Conservation (phyloP, 768 basidiomycete genomes). For the Termitomyces sp. region DNA sequence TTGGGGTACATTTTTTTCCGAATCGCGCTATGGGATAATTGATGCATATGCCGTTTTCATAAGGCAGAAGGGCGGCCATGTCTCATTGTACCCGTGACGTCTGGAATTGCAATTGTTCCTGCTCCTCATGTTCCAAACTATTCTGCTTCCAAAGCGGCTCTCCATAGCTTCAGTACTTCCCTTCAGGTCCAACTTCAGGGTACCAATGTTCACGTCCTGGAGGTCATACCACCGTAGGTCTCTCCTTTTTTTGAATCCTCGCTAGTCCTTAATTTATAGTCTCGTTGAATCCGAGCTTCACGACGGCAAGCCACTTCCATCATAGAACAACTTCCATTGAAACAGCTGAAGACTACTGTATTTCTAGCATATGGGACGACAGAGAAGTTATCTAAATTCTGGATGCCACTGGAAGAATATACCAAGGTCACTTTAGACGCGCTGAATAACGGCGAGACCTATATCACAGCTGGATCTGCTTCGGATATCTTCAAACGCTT, state of each 20-base stretch:
- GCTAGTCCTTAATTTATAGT: constrained; percentile 19
- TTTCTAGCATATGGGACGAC: constrained; percentile 45
- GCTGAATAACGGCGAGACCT: constrained; percentile 20
- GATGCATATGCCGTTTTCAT: not conserved
- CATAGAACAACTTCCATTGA: not conserved
- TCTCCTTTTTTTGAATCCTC: not conserved
- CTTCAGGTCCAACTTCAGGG: constrained; percentile 39
- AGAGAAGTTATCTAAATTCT: constrained; percentile 39
- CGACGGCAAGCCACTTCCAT: constrained; percentile 33
- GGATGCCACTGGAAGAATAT: constrained; percentile 49
- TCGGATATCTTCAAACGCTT: constrained; percentile 22
- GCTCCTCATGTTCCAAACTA: constrained; percentile 39
- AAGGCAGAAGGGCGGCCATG: constrained; percentile 43
- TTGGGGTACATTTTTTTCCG: constrained; percentile 32
- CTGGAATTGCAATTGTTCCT: constrained; percentile 44
- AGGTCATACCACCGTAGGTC: constrained; percentile 54
- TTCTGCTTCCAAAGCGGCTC: constrained; percentile 51
- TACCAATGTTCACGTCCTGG: constrained; percentile 48
- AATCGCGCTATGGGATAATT: not conserved
- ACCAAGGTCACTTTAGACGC: constrained; percentile 27
- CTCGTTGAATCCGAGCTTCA: constrained; percentile 60
- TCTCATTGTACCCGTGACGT: constrained; percentile 47
- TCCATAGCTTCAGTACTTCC: constrained; percentile 45
- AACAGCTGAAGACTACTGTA: not conserved
- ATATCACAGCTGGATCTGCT: constrained; percentile 21